Conservation (phyloP, 257 asterid genomes). For the Nicotiana noctiflora region DNA sequence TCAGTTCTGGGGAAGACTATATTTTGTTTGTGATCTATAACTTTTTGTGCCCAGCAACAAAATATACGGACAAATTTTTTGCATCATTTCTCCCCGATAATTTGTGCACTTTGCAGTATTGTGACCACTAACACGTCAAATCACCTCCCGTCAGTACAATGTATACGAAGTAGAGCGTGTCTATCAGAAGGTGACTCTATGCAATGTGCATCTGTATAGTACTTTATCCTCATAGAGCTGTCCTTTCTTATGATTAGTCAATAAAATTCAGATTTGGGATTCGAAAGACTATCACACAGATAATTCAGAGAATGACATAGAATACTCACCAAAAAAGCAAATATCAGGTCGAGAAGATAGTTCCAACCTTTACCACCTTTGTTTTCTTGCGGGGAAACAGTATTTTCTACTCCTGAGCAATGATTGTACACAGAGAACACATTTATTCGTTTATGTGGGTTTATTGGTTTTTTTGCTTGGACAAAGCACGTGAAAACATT, state of each 20-base stretch:
- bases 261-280: neutral
- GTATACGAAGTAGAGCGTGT: neutral
- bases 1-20: neutral
- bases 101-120: neutral
- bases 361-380: neutral
- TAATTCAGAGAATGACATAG: neutral
- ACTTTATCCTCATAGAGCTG: neutral
- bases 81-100: neutral
- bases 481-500: no score
- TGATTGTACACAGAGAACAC: no score
- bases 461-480: no score
- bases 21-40: neutral
- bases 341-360: neutral
- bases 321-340: neutral
- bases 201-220: neutral
- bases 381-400: neutral
- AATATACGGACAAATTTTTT: no score
- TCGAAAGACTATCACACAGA: neutral
- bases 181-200: neutral
- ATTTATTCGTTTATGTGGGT: no score
- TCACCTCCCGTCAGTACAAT: neutral
- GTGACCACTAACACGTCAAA: neutral
- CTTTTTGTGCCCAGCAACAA: neutral
- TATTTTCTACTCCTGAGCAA: no score
- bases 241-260: neutral